A percentile compares a stretch with the other conserved stretches of the same genome.
Conservation (phyloP, 139 green algal species). For the Micromonas commoda region DNA sequence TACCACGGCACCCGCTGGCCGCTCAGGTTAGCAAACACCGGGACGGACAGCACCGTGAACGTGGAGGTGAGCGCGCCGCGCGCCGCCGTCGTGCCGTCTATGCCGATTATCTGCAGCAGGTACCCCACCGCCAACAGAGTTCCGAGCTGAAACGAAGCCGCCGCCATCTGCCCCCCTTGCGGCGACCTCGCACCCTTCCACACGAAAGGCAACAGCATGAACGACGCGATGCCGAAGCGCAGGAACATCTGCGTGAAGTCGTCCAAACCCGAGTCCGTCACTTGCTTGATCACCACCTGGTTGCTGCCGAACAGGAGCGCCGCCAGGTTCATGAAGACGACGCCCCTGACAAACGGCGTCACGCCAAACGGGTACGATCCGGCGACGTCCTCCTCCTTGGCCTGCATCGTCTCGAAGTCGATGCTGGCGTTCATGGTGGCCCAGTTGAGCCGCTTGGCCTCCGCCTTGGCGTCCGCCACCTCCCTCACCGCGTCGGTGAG, state of each 20-base stretch:
- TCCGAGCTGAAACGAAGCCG: not conserved
- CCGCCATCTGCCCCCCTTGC: too few relatives aligned
- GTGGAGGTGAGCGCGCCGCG: not conserved
- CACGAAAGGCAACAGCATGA: not conserved
- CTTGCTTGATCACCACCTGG: not conserved
- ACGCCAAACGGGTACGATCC: too few relatives aligned
- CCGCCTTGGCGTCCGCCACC: too few relatives aligned
- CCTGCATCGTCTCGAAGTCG: too few relatives aligned
- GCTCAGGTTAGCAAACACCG: not conserved
- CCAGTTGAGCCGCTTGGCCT: too few relatives aligned
- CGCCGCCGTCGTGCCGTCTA: not conserved
- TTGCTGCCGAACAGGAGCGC: not conserved
- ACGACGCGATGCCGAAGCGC: not conserved
- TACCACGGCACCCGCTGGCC: not conserved
- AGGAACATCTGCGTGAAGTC: not conserved
- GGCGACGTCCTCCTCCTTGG: too few relatives aligned
- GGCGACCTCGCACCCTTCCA: not conserved
- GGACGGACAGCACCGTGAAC: not conserved
- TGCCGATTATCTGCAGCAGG: not conserved
- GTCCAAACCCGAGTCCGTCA: not conserved
- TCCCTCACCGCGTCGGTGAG: too few relatives aligned
- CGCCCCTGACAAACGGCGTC: not conserved
- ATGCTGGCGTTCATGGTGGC: too few relatives aligned
- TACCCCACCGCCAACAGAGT: not conserved
- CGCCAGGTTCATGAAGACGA: not conserved